Evolutionary conservation across 1,284 basidiomycete genomes (phyloP).

Genomic region (Trametes versicolor): DNA sequence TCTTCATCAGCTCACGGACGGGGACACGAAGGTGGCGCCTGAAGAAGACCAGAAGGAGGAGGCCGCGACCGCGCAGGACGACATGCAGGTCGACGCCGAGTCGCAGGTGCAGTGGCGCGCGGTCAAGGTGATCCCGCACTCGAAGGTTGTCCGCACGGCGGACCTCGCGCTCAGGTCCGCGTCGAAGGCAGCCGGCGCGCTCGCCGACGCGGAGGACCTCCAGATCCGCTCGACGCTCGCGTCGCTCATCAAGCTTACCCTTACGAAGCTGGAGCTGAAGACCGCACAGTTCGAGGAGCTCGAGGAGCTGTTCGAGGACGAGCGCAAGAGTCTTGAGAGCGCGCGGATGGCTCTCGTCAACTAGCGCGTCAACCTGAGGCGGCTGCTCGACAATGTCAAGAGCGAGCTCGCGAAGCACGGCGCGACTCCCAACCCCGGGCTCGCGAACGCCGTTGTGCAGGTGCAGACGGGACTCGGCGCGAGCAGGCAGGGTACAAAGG

Average conservation of each 20-base stretch:
- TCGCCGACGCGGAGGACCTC: conserved; percentile 88
- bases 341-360: conserved; percentile 72
- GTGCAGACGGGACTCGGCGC: conserved; percentile 55
- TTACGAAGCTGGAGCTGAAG: conserved; percentile 95
- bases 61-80: conserved; percentile 32
- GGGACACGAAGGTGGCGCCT: conserved; percentile 54
- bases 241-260: conserved; percentile 89
- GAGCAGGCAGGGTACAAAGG: conserved; percentile 64
- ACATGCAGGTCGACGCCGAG: conserved; percentile 54
- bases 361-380: conserved; percentile 72
- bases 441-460: conserved; percentile 44
- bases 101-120: conserved; percentile 45
- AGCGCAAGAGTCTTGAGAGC: conserved; percentile 79
- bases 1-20: conserved; percentile 79
- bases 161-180: conserved; percentile 89
- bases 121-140: conserved; percentile 65
- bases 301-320: conserved; percentile 89
- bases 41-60: conserved; percentile 43
- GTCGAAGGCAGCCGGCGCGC: conserved; percentile 83
- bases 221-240: conserved; percentile 87
- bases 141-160: conserved; percentile 83
- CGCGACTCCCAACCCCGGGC: conserved; percentile 29
- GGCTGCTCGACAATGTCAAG: conserved; percentile 70
- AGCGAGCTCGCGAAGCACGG: conserved; percentile 66
- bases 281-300: conserved; percentile 92